Percentiles rank a stretch among this genome's conserved stretches.
Conservation (phyloP, 352 stramenopile species). For the Sclerospora graminicola region DNA sequence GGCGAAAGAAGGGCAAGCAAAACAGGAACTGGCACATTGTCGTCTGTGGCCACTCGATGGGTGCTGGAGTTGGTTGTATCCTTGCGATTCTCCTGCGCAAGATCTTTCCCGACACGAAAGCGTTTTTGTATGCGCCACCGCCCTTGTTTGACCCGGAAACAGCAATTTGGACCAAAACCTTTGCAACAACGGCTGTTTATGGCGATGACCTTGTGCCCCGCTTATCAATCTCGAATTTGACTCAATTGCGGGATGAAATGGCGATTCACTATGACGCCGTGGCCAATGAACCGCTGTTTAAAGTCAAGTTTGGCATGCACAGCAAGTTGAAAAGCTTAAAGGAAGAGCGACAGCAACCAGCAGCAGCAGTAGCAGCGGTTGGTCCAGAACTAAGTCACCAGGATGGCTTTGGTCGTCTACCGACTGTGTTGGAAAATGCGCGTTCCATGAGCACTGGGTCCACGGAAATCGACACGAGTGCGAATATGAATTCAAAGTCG, state of each 20-base stretch:
- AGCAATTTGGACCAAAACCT: conserved; percentile 44
- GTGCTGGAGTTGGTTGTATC: conserved; percentile 63
- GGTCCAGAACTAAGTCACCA: conserved; percentile 7
- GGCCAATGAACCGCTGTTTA: conserved; percentile 45
- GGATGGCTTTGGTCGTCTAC: conserved; percentile 4
- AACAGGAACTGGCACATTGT: conserved; percentile 53
- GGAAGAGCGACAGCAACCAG: conserved; percentile 15
- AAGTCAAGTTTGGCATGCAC: conserved; percentile 39
- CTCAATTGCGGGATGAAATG: conserved; percentile 60
- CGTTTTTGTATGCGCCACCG: conserved; percentile 54
- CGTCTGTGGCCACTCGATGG: conserved; percentile 74
- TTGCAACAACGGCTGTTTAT: conserved; percentile 63
- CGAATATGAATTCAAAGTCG: neutral
- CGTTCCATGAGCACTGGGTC: conserved; percentile 9
- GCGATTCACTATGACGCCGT: conserved; percentile 51
- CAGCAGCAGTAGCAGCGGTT: conserved; percentile 9
- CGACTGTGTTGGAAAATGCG: conserved; percentile 12
- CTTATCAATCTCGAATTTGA: conserved; percentile 56
- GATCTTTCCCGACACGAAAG: conserved; percentile 40
- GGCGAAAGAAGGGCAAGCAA: conserved; percentile 3
- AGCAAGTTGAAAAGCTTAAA: conserved; percentile 30
- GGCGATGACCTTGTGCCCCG: conserved; percentile 63
- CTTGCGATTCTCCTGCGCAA: conserved; percentile 50
- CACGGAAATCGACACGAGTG: conserved; percentile 10
- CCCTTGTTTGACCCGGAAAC: conserved; percentile 57